These are phyloP conservation scores for Leptographium lundbergii DNA, from an alignment of 2,329 filamentous ascomycete genomes.

Conservation along the genomic window DNA sequence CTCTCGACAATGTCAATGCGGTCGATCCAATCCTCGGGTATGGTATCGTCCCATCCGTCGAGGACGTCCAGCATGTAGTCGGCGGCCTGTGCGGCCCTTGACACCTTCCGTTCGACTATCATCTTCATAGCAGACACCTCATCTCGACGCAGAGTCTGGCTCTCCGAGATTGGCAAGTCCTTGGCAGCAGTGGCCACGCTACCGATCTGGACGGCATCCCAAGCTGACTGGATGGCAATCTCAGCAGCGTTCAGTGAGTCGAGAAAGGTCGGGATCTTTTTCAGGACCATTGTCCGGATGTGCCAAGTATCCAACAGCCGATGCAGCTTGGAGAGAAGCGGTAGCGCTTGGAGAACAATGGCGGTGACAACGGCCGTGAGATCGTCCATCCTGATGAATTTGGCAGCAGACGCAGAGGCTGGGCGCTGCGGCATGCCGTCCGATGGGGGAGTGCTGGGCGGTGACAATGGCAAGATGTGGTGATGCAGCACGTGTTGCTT, in stretches of 20 bases:
- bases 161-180: conserved; percentile 7
- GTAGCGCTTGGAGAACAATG: conserved; percentile 79
- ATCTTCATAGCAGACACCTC: conserved; percentile 46
- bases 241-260: conserved; percentile 53
- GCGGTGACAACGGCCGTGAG: conserved; percentile 83
- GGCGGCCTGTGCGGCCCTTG: conserved; percentile 55
- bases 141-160: conserved; percentile 21
- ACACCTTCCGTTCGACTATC: conserved; percentile 55
- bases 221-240: conserved; percentile 51
- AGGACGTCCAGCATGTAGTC: conserved; percentile 80
- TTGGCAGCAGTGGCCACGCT: conserved; percentile 1
- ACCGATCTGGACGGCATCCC: conserved; percentile 40
- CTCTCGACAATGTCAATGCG: conserved; percentile 69
- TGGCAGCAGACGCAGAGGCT: conserved; percentile 27
- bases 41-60: conserved; percentile 69
- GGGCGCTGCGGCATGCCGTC: conserved; percentile 17
- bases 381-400: conserved; percentile 69
- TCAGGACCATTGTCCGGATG: conserved; percentile 60
- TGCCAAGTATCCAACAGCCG: conserved; percentile 68
- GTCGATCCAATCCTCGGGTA: conserved; percentile 82
- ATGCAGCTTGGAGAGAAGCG: conserved; percentile 62
- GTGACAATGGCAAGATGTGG: conserved; percentile 53
- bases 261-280: conserved; percentile 58
- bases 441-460: conserved; percentile 28
- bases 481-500: conserved; percentile 78